Evolutionary conservation across 2,329 filamentous ascomycete genomes (phyloP), one percentile per base, ranked within the genome.

Genomic region (Paecilomyces dactylethromorphus): DNA sequence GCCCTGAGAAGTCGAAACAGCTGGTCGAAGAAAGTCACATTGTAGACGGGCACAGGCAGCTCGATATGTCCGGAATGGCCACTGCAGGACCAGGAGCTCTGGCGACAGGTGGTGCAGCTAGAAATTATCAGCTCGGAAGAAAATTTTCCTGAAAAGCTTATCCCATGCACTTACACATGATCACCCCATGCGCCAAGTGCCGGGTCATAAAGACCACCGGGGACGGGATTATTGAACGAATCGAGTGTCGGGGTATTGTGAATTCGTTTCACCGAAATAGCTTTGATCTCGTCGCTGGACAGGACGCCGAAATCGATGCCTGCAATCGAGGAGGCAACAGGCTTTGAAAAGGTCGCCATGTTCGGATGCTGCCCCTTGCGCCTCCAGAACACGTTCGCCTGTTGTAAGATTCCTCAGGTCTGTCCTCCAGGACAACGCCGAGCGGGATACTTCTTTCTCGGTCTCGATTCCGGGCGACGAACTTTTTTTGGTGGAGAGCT

Each of bases 61-160:
- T 97, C 91, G 73, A 99, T 96, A 71, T 99, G 94, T 56, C 94
- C 95, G 60, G 89, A 85, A 78, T 99, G 95, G 59, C 95, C 95
- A 6, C 93, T 91, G 73, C 95, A 99, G 67, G 85, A 85, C 70
- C 87, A 84, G 62, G 87, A 87, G 69, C 87, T 89, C 65, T 96
- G 83, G 66, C 93, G 91, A 78, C 94, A 99, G 74, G 94, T 99
- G 67, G 91, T 84, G 78, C 94, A 99, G 71, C 91, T 96, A 66
- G n/a, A 53, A 33, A n/a, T 26, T 11, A 22, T 32, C 29, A 54
- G 13, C 53, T 32, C 21, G 32, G 21, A 35, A 45, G 31, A 32
- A 24, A 53, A 58, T 35, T 60, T 39, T 45, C 39, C 15, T 8
- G 1, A 45, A 65, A 52, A 22, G 13, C 29, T 52, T 45, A 11